Conservation (phyloP, 805 yeast species). For the Yarrowia divulgata region DNA sequence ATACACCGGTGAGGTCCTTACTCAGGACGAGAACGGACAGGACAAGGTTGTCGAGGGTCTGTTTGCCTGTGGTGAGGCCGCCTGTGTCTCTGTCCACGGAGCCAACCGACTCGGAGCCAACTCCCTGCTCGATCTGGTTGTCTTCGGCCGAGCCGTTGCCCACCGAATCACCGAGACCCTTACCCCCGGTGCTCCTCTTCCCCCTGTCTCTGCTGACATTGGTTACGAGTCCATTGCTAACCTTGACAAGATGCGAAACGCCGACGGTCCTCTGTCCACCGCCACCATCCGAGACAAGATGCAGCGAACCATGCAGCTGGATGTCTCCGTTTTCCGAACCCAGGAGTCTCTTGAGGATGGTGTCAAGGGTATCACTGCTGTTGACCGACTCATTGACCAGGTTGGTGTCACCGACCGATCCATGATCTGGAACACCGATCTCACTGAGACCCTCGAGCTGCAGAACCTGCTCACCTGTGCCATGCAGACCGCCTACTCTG, state of each 20-base stretch:
- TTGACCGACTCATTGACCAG: conserved; percentile 75
- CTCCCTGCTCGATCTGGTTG: conserved; percentile 94
- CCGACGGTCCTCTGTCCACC: conserved; percentile 81
- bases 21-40: conserved; percentile 82
- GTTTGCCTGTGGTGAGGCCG: conserved; percentile 98
- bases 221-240: conserved; percentile 91
- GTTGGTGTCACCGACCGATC: conserved; percentile 93
- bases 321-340: conserved; percentile 95
- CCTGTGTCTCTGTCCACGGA: conserved; percentile 99
- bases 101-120: conserved; percentile 99
- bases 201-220: conserved; percentile 80
- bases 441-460: conserved; percentile 93
- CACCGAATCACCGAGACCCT: conserved; percentile 85
- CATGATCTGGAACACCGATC: conserved; percentile 98
- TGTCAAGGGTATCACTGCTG: conserved; percentile 75
- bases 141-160: conserved; percentile 97
- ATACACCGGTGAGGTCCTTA: conserved; percentile 94
- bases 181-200: conserved; percentile 88
- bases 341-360: conserved; percentile 92
- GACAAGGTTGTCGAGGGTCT: conserved; percentile 93
- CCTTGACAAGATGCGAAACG: conserved; percentile 86
- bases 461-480: conserved; percentile 98
- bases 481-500: conserved; percentile 91
- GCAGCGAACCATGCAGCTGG: conserved; percentile 97
- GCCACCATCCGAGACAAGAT: conserved; percentile 87